These are phyloP conservation scores for Dactylonectria macrodidyma DNA, from an alignment of 2,329 filamentous ascomycete species.

Conservation along the genomic window DNA sequence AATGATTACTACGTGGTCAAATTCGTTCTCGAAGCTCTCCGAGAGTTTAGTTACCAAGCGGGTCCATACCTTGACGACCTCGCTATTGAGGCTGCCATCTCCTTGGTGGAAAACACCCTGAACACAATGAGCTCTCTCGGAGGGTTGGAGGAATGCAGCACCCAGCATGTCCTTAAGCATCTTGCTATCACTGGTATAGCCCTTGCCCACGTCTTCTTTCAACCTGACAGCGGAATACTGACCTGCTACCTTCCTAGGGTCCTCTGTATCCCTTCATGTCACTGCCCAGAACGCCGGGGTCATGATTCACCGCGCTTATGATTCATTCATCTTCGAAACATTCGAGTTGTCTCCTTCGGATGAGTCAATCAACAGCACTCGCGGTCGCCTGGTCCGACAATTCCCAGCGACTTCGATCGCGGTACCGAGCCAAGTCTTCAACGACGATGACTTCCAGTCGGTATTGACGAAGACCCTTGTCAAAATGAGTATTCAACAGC, in stretches of 20 bases:
- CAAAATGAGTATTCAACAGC: conserved; percentile 49
- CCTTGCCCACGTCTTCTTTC: not conserved
- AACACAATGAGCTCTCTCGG: conserved; percentile 1
- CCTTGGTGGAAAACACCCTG: conserved; percentile 26
- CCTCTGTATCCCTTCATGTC: conserved; percentile 18
- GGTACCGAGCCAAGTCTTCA: conserved; percentile 4
- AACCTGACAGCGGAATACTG: not conserved
- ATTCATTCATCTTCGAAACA: conserved; percentile 17
- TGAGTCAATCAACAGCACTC: conserved; percentile 10
- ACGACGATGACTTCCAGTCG: conserved; percentile 35
- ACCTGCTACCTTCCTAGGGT: not conserved
- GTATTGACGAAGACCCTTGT: conserved; percentile 44
- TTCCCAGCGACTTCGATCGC: conserved; percentile 31
- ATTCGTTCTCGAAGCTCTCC: conserved; percentile 22
- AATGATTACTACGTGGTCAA: conserved; percentile 1
- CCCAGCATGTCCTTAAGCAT: not conserved
- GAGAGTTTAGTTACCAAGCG: conserved; percentile 5
- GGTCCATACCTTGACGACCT: not conserved
- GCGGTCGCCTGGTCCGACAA: conserved; percentile 27
- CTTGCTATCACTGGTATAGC: conserved; percentile 15
- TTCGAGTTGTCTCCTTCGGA: conserved; percentile 38
- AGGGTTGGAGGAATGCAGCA: conserved; percentile 3
- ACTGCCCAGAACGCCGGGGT: conserved; percentile 35
- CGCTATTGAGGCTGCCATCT: conserved; percentile 6
- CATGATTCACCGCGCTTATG: conserved; percentile 10